Evolutionary conservation across 352 stramenopile genomes (phyloP), one percentile per base, ranked within the genome.

Genomic region (Sclerospora graminicola): DNA sequence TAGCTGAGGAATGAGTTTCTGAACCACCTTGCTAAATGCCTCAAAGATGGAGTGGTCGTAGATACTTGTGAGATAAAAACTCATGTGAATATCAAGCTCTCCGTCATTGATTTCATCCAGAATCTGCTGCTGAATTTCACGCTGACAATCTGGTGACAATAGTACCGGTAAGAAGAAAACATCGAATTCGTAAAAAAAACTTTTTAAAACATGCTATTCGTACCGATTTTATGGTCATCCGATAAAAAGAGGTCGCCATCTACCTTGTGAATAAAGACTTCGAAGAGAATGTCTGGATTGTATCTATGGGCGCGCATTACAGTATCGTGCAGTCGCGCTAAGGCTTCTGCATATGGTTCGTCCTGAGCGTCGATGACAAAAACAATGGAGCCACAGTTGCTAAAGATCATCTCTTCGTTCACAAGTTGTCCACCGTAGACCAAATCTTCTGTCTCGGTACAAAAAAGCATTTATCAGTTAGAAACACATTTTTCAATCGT

Each of bases 201-300:
- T 26, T 26, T 26, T 26, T 26, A 33, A 15, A 13, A 4, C 10
- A 5, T 31, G 10, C 26, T 9, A 8, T 41, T 18, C 54, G 18
- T 52, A 86, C 73, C 95, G 41, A 98, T 97, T 66, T 99, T 98
- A 63, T 97, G 90, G 66, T 99, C 95, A 53, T 98, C 95, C 39
- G 83, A 97, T 18, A 99, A 73, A 65, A 99, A 98, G 5, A 98
- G 61, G 53, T 99, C 96, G 23, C 96, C 96, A 60, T 99, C 96
- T 6, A 99, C 94, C 64, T 98, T 98, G 84, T 99, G 96, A 44
- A 99, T 98, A 60, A 99, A 99, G 15, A 99, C 93, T 57, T 99
- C 95, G 47, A 99, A 94, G 28, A 91, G 75, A 54, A 99, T 97
- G 48, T 94, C 80, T 8, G 95, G 92, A 60, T 98, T 98, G 64